Conservation (phyloP, 495 filamentous ascomycete species). For the Platismatia glauca region DNA sequence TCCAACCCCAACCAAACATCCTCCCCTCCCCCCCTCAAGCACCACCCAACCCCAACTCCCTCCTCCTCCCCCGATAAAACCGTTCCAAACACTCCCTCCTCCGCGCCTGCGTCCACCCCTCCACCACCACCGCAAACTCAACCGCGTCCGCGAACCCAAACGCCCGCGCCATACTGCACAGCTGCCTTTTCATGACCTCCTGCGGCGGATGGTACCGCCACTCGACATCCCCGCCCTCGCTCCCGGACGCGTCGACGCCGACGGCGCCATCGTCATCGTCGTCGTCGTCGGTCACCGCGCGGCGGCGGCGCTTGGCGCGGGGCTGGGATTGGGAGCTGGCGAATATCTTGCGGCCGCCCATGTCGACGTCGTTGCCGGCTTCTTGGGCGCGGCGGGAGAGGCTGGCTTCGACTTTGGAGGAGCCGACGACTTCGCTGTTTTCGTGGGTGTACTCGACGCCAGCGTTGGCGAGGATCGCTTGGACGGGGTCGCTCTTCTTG, state of each 20-base stretch:
- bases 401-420: slow-evolving; percentile 71
- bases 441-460: slow-evolving; percentile 95
- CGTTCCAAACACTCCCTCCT: slow-evolving; percentile 67
- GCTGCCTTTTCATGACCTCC: slow-evolving; percentile 71
- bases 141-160: slow-evolving; percentile 69
- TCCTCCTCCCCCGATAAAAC: slow-evolving; percentile 62
- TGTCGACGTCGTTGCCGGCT: slow-evolving; percentile 41
- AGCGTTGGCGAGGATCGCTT: slow-evolving; percentile 78
- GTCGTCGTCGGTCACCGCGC: slow-evolving; percentile 31
- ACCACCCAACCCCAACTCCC: slow-evolving; percentile 19
- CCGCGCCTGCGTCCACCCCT: slow-evolving; percentile 85
- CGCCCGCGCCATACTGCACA: slow-evolving; percentile 77
- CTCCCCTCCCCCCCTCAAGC: background rate
- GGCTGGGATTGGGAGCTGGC: slow-evolving; percentile 29
- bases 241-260: slow-evolving; percentile 12
- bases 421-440: slow-evolving; percentile 91
- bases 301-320: slow-evolving; percentile 4
- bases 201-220: slow-evolving; percentile 69
- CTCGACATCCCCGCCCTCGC: slow-evolving; percentile 32
- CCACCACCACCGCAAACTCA: slow-evolving; percentile 89
- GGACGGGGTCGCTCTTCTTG: slow-evolving; percentile 63
- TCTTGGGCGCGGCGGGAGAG: slow-evolving; percentile 68
- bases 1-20: background rate
- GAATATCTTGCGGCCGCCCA: slow-evolving; percentile 44
- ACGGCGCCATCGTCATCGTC: slow-evolving; percentile 19